Evolutionary conservation across 768 basidiomycete genomes (phyloP).

Genomic region (Trichaptum fuscoviolaceum): DNA sequence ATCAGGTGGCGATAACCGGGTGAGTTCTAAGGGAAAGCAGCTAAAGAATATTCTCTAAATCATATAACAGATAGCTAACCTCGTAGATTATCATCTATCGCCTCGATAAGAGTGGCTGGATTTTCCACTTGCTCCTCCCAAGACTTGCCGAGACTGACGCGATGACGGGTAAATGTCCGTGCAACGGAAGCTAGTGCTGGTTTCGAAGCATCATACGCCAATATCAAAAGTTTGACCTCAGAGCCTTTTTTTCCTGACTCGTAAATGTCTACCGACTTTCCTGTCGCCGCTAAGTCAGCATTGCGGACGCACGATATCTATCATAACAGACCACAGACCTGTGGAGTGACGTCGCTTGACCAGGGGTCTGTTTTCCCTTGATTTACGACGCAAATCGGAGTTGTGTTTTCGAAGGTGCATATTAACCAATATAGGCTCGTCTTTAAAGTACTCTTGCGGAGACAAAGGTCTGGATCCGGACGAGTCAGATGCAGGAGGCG

Average conservation of each 20-base stretch:
- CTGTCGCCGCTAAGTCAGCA: not conserved
- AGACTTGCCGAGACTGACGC: constrained; percentile 3
- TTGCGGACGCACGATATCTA: not conserved
- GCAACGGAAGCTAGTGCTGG: constrained; percentile 57
- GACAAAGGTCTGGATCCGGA: constrained; percentile 61
- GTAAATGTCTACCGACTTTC: not conserved
- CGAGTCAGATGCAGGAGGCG: constrained; percentile 73
- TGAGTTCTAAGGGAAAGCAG: constrained; percentile 37
- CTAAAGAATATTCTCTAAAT: constrained; percentile 6
- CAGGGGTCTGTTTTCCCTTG: constrained; percentile 7
- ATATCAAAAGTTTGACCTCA: not conserved
- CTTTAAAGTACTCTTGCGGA: constrained; percentile 23
- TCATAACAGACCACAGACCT: constrained; percentile 18
- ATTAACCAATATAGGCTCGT: constrained; percentile 2
- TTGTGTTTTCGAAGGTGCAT: not conserved
- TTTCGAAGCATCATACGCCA: constrained; percentile 40
- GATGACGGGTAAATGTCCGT: constrained; percentile 33
- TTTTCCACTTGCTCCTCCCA: constrained; percentile 4
- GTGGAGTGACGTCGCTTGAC: constrained; percentile 18
- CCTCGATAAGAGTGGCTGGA: constrained; percentile 30
- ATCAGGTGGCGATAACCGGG: constrained; percentile 60
- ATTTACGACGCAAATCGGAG: not conserved
- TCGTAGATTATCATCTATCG: constrained; percentile 48
- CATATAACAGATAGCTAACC: constrained; percentile 35
- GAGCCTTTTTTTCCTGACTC: not conserved